Evolutionary conservation across 208 protist genomes (phyloP), one percentile per base, ranked within the genome.

Genomic region (Phytomonas francai): DNA sequence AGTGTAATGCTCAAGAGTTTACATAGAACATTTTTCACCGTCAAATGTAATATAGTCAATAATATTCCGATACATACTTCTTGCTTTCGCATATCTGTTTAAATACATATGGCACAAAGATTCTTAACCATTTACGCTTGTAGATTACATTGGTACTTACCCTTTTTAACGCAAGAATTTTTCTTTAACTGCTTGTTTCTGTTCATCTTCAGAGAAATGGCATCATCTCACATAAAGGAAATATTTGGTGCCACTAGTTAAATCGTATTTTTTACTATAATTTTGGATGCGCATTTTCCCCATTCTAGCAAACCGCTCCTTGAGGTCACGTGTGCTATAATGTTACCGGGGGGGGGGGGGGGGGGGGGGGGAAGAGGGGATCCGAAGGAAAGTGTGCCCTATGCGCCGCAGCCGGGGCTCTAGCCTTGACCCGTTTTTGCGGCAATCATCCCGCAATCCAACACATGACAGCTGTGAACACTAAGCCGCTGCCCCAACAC

Each of bases 11-110:
- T 58, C 32, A 63, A 7, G 19, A 25, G 19, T 56, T 58, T 39
- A 19, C 0, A 19, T 19, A 3, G 0, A 19, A 34, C 34, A 3
- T 63, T 39, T 63, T 34, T 19, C 0, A 57, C 32, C 59, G 22
- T 63, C n/a, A 25, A 49, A 36, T 63, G 36, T 63, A 63, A 45
- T 63, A 5, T 58, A 63, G 36, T 25, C 59, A 49, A 63, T 51
- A 49, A 0, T 63, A 49, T 12, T 56, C 22, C 12, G 54, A 63
- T 56, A 25, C 22, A 6, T n/a, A 63, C 2, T 58, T 63, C 11
- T 39, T 34, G 6, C 19, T 58, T 58, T 58, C 6, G 19, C 22
- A 57, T 63, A 0, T 5, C 22, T 63, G 32, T 19, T 1, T 34
- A 39, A 25, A 19, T 39, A 5, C 22, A 45, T 25, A 19, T 63